These are phyloP conservation scores for Coelastrella sp. DNA, from an alignment of 139 green algal genomes.

Conservation along the genomic window DNA sequence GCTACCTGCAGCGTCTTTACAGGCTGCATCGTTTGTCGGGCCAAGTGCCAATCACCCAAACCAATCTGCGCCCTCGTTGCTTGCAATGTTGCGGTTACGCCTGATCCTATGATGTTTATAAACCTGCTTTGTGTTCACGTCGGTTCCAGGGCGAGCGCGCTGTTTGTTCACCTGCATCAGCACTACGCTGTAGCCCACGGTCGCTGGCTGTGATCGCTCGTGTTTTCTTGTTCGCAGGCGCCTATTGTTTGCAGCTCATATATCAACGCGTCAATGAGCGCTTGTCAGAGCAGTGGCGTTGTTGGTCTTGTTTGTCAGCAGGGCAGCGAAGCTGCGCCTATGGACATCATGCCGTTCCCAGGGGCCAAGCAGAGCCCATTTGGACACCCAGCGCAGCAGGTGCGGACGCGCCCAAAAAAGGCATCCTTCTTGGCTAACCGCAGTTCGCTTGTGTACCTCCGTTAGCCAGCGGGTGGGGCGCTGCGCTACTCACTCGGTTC, in stretches of 20 bases:
- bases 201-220: neutral
- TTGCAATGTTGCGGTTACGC: too few species aligned
- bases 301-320: neutral
- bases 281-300: neutral
- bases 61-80: too few species aligned
- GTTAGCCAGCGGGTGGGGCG: too few species aligned
- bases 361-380: neutral
- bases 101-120: too few species aligned
- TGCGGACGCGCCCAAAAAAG: neutral
- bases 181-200: neutral
- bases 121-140: too few species aligned
- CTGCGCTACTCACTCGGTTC: neutral
- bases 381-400: neutral
- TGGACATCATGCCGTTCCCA: neutral
- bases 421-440: too few species aligned
- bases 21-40: neutral
- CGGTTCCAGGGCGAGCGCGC: too few species aligned
- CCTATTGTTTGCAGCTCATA: neutral
- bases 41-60: neutral
- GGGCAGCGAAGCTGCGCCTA: neutral
- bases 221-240: neutral
- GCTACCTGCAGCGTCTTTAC: neutral
- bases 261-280: neutral
- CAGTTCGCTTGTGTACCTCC: too few species aligned
- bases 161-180: too few species aligned